Conservation (phyloP, 495 filamentous ascomycete species). For the Penicillium manginii region DNA sequence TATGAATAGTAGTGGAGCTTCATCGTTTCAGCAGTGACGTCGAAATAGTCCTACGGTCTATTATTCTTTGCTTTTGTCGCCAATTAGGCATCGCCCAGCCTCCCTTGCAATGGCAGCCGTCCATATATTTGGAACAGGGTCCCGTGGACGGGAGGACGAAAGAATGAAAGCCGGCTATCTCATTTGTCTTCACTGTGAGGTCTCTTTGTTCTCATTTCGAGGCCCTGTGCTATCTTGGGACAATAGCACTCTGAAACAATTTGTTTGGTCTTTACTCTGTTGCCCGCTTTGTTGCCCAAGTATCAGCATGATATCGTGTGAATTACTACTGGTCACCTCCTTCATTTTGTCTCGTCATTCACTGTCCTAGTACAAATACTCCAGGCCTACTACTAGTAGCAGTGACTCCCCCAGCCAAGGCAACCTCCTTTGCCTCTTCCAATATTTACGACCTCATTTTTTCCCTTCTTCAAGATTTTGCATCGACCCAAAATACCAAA, state of each 20-base stretch:
- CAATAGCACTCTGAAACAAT: conserved; percentile 8
- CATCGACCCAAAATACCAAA: not conserved
- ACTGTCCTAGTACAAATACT: conserved; percentile 4
- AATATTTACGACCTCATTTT: not conserved
- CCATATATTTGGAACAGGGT: conserved; percentile 26
- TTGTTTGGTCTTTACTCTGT: conserved; percentile 15
- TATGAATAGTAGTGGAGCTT: conserved; percentile 12
- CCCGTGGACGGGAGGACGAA: conserved; percentile 1
- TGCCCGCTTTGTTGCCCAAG: conserved; percentile 5
- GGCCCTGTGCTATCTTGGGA: conserved; percentile 5
- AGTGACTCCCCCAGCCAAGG: not conserved
- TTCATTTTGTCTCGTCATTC: conserved; percentile 4
- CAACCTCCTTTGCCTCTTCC: not conserved
- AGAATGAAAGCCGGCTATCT: not conserved
- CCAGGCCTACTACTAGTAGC: too few species aligned
- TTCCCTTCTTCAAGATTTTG: not conserved
- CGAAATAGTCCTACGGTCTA: not conserved
- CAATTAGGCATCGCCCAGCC: conserved; percentile 17
- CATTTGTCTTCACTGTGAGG: conserved; percentile 11
- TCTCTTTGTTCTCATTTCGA: conserved; percentile 6
- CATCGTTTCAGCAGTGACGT: conserved; percentile 20
- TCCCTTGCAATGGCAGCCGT: not conserved
- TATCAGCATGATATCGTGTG: conserved; percentile 16
- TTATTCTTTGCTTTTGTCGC: conserved; percentile 13
- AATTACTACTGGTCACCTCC: conserved; percentile 8